Conservation (phyloP, 192 early-diverging fungal genomes). For the Piromyces finnis region DNA sequence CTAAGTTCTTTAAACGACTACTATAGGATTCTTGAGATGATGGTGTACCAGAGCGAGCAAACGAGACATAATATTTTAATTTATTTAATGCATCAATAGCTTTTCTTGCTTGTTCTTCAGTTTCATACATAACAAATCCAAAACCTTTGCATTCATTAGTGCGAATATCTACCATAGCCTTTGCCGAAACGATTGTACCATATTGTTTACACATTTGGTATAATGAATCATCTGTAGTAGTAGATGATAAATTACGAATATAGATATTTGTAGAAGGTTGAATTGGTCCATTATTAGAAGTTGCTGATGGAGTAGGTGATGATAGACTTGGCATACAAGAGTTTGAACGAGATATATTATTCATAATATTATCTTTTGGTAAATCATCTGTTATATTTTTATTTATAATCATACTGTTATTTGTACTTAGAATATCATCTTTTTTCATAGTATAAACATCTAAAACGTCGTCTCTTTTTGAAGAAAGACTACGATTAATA, state of each 20-base stretch:
- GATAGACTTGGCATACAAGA: background rate
- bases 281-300: background rate
- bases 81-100: slow-evolving; percentile 53
- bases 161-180: slow-evolving; percentile 63
- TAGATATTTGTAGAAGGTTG: slow-evolving; percentile 47
- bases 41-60: slow-evolving; percentile 24
- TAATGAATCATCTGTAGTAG: slow-evolving; percentile 49
- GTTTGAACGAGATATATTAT: background rate
- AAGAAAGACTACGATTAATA: background rate
- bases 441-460: background rate
- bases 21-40: background rate
- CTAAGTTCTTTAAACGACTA: slow-evolving; percentile 56
- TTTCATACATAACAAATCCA: slow-evolving; percentile 75
- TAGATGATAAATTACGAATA: slow-evolving; percentile 49
- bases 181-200: slow-evolving; percentile 57
- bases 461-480: background rate
- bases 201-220: slow-evolving; percentile 25
- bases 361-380: background rate
- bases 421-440: background rate
- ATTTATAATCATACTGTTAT: background rate
- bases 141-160: slow-evolving; percentile 72
- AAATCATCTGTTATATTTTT: background rate
- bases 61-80: slow-evolving; percentile 45
- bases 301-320: background rate
- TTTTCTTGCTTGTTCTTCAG: slow-evolving; percentile 32